Conservation (phyloP, 1,139 yeast genomes). For the Groenewaldozyma sp. region DNA sequence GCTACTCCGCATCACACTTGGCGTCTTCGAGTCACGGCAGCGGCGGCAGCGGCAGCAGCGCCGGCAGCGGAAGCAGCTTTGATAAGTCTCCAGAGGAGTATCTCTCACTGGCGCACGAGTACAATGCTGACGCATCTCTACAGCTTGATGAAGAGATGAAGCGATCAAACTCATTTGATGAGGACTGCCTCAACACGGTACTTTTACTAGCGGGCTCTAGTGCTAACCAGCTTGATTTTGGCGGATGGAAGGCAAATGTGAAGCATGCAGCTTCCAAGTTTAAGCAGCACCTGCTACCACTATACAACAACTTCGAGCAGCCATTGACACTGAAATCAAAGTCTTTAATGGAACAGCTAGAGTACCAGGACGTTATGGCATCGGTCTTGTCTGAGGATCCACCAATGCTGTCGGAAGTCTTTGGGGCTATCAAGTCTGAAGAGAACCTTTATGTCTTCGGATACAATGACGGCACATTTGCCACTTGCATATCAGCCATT, state of each 20-base stretch:
- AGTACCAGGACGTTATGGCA: conserved; percentile 1
- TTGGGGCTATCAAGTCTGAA: background rate
- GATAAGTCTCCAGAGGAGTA: background rate
- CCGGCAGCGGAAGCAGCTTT: background rate
- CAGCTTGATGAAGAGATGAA: background rate
- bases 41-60: background rate
- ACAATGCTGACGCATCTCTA: background rate
- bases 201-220: background rate
- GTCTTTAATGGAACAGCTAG: conserved; percentile 1
- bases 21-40: background rate
- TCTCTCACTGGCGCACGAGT: background rate
- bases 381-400: background rate
- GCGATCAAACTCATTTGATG: background rate
- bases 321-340: background rate
- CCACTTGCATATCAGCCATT: background rate
- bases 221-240: background rate
- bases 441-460: background rate
- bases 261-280: background rate
- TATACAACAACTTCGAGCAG: background rate
- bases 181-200: background rate
- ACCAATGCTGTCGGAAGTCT: background rate
- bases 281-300: background rate
- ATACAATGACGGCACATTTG: conserved; percentile 2
- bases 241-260: background rate
- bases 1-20: background rate